Percentiles rank a stretch among this genome's conserved stretches.
These are phyloP conservation scores for Lycium ferocissimum DNA, from an alignment of 257 asterid genomes.

Conservation along the genomic window DNA sequence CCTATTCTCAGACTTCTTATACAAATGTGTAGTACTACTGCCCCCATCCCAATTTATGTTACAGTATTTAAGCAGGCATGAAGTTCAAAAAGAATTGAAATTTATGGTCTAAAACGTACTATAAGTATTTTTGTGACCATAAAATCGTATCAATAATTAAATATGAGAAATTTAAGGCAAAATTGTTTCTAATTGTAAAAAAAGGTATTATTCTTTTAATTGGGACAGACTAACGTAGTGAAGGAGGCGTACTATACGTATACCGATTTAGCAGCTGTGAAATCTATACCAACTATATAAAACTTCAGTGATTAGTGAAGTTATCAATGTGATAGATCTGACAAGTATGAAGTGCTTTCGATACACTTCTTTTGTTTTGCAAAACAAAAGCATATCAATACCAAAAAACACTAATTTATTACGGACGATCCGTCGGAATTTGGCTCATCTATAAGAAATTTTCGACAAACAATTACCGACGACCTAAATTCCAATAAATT, in stretches of 20 bases:
- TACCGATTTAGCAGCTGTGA: no score
- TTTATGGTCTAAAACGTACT: neutral
- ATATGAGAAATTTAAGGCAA: neutral
- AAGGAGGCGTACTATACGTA: no score
- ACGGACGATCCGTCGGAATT: neutral
- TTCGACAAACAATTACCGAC: accelerated
- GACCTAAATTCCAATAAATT: no score
- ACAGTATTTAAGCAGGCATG: no score
- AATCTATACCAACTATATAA: no score
- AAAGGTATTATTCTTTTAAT: no score
- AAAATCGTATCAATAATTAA: neutral
- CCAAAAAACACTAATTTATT: neutral
- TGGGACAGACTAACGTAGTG: no score
- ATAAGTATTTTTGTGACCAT: neutral
- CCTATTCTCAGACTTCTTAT: constrained; percentile 42
- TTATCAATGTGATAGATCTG: no score
- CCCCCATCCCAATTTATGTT: neutral
- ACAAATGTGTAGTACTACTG: neutral
- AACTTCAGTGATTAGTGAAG: no score
- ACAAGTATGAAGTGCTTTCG: no score
- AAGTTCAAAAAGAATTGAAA: neutral
- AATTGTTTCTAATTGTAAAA: neutral
- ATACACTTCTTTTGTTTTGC: no score
- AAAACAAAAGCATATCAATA: neutral
- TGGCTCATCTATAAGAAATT: neutral